A percentile compares a stretch with the other conserved stretches of the same genome.
phyloP scores from a whole-genome alignment of 305 asterid genomes.

The Solanum hybrid region DNA sequence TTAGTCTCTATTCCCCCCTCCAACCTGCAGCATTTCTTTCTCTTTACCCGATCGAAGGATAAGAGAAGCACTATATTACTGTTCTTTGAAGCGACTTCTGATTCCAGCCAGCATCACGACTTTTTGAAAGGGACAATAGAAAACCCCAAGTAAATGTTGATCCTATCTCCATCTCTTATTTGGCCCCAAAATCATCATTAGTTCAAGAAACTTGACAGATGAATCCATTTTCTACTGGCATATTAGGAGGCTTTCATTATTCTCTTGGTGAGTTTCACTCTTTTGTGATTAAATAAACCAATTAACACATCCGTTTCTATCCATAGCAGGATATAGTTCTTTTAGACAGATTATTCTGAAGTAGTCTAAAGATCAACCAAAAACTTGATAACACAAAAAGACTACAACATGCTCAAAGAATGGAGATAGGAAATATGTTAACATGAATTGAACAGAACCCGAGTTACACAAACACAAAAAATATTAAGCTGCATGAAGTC shows the following conservation, averaged over 20 bases:
- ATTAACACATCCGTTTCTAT: neutral
- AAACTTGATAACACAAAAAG: neutral
- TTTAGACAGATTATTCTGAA: neutral
- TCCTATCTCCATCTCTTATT: neutral
- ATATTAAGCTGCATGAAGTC: neutral
- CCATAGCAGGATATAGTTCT: neutral
- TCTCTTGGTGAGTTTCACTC: neutral
- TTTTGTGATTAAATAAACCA: neutral
- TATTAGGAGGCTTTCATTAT: neutral
- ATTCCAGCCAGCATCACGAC: neutral
- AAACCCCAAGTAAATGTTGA: neutral
- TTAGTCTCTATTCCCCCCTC: neutral
- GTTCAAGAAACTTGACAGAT: neutral
- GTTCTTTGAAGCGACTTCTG: neutral
- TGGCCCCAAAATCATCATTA: neutral
- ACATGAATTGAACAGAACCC: neutral
- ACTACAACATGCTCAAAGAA: neutral
- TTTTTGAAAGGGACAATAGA: neutral
- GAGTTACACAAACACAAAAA: neutral
- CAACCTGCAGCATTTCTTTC: neutral
- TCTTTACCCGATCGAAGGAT: neutral
- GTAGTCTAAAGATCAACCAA: neutral
- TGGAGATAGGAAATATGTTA: neutral
- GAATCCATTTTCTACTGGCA: neutral
- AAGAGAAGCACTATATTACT: neutral